Percentiles rank a stretch among this genome's conserved stretches.
These are phyloP conservation scores for Elongisporangium prolatum DNA, from an alignment of 352 stramenopile genomes.

Conservation along the genomic window DNA sequence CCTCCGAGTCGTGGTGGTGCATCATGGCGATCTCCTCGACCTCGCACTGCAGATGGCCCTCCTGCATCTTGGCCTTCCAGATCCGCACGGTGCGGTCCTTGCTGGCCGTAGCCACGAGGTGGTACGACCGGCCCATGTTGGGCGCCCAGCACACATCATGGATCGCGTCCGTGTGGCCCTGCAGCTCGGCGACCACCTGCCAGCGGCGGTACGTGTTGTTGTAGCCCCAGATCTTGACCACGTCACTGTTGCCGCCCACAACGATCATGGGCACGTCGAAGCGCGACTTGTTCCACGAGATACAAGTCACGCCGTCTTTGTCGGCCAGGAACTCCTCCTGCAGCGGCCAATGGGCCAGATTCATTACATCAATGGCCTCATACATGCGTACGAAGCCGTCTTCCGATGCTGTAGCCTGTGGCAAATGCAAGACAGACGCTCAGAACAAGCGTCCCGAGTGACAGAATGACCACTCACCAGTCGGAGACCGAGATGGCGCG, in stretches of 20 bases:
- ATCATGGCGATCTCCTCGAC: constrained; percentile 74
- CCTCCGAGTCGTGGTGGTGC: constrained; percentile 85
- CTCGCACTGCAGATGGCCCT: constrained; percentile 52
- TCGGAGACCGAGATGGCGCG: constrained; percentile 89
- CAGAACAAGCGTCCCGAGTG: neutral
- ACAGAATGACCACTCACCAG: constrained; percentile 41
- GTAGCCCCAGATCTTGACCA: constrained; percentile 91
- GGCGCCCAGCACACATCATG: constrained; percentile 96
- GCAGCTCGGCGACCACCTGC: constrained; percentile 81
- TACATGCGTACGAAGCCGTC: constrained; percentile 96
- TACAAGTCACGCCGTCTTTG: constrained; percentile 85
- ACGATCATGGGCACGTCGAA: constrained; percentile 95
- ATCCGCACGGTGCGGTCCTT: constrained; percentile 89
- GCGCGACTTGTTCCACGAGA: constrained; percentile 93
- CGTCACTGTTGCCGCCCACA: constrained; percentile 87
- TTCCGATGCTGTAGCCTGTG: constrained; percentile 88
- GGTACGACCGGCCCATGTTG: constrained; percentile 91
- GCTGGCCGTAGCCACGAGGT: constrained; percentile 91
- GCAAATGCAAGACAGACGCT: constrained; percentile 4
- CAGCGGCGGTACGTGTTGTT: constrained; percentile 84
- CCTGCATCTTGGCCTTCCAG: constrained; percentile 77
- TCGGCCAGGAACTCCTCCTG: constrained; percentile 83
- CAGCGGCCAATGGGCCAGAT: constrained; percentile 93
- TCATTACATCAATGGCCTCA: constrained; percentile 94
- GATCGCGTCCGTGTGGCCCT: constrained; percentile 85